A percentile compares a stretch with the other conserved stretches of the same genome.
phyloP scores from a whole-genome alignment of 2,329 filamentous ascomycete species.

The Exophiala sp. region DNA sequence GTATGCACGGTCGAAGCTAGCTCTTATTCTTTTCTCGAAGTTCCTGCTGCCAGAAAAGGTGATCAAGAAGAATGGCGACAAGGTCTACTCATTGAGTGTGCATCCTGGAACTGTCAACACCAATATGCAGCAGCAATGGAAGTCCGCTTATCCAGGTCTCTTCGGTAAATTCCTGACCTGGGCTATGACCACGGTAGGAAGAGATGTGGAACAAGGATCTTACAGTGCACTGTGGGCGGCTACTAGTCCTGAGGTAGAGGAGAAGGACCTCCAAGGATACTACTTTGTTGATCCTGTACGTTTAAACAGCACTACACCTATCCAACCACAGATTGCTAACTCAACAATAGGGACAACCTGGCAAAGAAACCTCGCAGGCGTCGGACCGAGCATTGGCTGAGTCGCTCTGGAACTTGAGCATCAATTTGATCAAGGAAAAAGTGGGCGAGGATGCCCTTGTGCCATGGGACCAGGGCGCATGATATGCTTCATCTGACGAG shows the following conservation, averaged over 20 bases:
- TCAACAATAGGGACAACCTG: constrained; percentile 30
- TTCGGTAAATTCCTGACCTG: constrained; percentile 37
- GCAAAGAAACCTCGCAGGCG: constrained; percentile 39
- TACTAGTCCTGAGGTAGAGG: constrained; percentile 39
- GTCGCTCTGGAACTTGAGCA: constrained; percentile 40
- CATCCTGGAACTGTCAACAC: constrained; percentile 42
- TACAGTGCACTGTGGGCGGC: constrained; percentile 42
- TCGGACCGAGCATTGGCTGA: constrained; percentile 37
- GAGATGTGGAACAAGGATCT: constrained; percentile 40
- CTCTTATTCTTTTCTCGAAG: constrained; percentile 41
- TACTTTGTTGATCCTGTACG: constrained; percentile 39
- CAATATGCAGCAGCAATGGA: constrained; percentile 44
- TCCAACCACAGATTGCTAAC: not conserved
- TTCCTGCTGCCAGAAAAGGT: constrained; percentile 40
- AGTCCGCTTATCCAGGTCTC: constrained; percentile 30
- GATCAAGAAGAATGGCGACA: constrained; percentile 40
- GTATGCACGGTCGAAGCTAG: constrained; percentile 42
- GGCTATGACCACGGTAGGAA: constrained; percentile 34
- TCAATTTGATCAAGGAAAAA: constrained; percentile 39
- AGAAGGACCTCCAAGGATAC: constrained; percentile 41
- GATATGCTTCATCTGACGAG: not conserved
- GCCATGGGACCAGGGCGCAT: constrained; percentile 29
- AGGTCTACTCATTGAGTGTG: constrained; percentile 39
- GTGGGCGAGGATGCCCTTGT: constrained; percentile 38
- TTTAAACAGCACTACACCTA: not conserved